Conservation (phyloP, 2,329 filamentous ascomycete genomes). For the Fusarium concolor region DNA sequence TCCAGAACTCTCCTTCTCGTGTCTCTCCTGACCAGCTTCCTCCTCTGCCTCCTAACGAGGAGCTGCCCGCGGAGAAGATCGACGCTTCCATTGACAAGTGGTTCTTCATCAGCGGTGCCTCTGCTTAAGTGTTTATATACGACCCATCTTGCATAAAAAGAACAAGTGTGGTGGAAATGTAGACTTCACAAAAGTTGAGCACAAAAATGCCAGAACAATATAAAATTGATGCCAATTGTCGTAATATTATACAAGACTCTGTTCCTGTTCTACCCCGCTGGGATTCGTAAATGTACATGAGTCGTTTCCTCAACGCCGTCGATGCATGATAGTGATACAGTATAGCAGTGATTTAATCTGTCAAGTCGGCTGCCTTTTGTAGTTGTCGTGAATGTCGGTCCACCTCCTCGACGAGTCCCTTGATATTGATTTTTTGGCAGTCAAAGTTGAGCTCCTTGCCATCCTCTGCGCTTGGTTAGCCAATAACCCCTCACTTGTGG, state of each 20-base stretch:
- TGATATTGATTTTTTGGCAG: constrained; percentile 83
- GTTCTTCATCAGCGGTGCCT: constrained; percentile 99
- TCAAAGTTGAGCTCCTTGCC: constrained; percentile 90
- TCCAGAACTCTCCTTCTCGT: constrained; percentile 78
- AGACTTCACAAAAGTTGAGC: constrained; percentile 35
- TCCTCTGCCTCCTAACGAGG: constrained; percentile 82
- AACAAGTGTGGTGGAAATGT: constrained; percentile 23
- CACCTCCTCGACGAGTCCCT: constrained; percentile 87
- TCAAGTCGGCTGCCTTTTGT: constrained; percentile 84
- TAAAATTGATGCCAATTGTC: constrained; percentile 39
- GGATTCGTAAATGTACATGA: constrained; percentile 34
- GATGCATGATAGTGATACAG: constrained; percentile 49
- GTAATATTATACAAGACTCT: constrained; percentile 45
- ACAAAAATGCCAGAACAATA: constrained; percentile 35
- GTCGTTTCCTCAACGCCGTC: constrained; percentile 48
- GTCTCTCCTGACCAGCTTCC: constrained; percentile 76
- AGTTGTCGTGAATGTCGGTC: constrained; percentile 88
- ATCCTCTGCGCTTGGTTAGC: constrained; percentile 72
- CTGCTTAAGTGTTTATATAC: constrained; percentile 67
- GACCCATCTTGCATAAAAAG: constrained; percentile 29
- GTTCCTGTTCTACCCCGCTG: constrained; percentile 32
- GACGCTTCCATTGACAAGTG: constrained; percentile 99
- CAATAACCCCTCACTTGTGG: constrained; percentile 28
- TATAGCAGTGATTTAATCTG: constrained; percentile 53
- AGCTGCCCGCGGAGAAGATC: constrained; percentile 86